Conservation (phyloP, 2,329 filamentous ascomycete species). For the Mycosphaerelloides madeirae region DNA sequence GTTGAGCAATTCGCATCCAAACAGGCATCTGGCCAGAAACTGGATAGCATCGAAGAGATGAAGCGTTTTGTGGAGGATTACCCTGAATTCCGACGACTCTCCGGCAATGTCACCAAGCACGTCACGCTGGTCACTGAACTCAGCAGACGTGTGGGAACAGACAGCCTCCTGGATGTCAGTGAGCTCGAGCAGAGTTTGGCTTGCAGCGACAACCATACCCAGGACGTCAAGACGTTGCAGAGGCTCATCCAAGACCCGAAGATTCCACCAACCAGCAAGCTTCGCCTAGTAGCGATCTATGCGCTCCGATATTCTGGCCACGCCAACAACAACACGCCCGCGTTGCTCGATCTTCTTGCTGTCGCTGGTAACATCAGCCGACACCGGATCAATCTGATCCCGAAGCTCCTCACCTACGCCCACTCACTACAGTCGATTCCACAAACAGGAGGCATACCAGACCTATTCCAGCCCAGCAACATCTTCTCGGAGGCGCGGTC, state of each 20-base stretch:
- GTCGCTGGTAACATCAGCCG: slow-evolving; percentile 77
- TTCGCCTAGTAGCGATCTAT: slow-evolving; percentile 89
- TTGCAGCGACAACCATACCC: slow-evolving; percentile 90
- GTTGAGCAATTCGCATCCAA: slow-evolving; percentile 97
- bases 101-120: slow-evolving; percentile 97
- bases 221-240: slow-evolving; percentile 90
- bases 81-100: slow-evolving; percentile 93
- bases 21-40: slow-evolving; percentile 92
- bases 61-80: slow-evolving; percentile 99
- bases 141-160: slow-evolving; percentile 77
- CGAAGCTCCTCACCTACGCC: slow-evolving; percentile 79
- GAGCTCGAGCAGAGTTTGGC: slow-evolving; percentile 95
- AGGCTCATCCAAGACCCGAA: slow-evolving; percentile 73
- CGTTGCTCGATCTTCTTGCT: slow-evolving; percentile 79
- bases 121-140: slow-evolving; percentile 93
- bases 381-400: slow-evolving; percentile 71
- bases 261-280: slow-evolving; percentile 75
- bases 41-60: slow-evolving; percentile 97
- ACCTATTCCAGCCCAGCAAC: slow-evolving; percentile 85
- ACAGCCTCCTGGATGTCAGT: slow-evolving; percentile 89
- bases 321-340: slow-evolving; percentile 73
- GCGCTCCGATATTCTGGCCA: slow-evolving; percentile 87
- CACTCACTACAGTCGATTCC: slow-evolving; percentile 68
- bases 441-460: slow-evolving; percentile 70
- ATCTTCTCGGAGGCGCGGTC: slow-evolving; percentile 86